Evolutionary conservation across 345 rosid species (phyloP), one percentile per base, ranked within the genome.

Genomic region (Lumnitzera littorea): DNA sequence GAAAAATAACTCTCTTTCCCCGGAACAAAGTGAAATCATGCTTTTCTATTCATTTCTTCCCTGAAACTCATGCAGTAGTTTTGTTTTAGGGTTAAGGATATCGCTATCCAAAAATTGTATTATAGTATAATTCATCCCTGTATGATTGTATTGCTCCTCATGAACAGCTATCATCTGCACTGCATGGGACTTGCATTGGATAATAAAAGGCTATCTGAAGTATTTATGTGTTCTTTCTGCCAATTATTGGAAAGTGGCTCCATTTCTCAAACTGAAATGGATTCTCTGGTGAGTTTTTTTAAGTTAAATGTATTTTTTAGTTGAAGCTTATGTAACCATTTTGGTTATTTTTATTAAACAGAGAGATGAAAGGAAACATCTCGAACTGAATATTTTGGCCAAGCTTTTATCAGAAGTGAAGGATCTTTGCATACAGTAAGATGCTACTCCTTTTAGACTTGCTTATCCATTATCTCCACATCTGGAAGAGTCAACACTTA

Each of bases 141-240:
- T 50, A 29, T 51, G 9, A 61, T 9, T 62, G 70, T 46, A 59
- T 58, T 54, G 15, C 57, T 55, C 67, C 23, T 43, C 55, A 15
- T 70, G 67, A 64, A 61, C 86, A 87, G 95, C 84, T 87, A 82
- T 68, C 90, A 84, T 55, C 55, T 68, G 67, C 78, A 13, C 57
- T 87, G 94, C 68, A 57, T 87, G 5, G 76, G 76, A 56, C 54
- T 62, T 16, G 55, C 64, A 60, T 25, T 54, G 65, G 70, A 20
- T 60, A 49, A 68, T 57, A 55, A 13, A 29, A 61, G 69, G 63
- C 56, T 29, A 51, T 36, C 63, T 54, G 71, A 75, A 60, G 53
- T 20, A 1, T 78, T 61, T 69, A 13, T 65, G 53, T 87, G 95
- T 66, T 66, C 72, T 46, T 78, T 74, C 68, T 82, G 95, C 72